Evolutionary conservation across 805 yeast genomes (phyloP).

Genomic region (Clavispora fructus): DNA sequence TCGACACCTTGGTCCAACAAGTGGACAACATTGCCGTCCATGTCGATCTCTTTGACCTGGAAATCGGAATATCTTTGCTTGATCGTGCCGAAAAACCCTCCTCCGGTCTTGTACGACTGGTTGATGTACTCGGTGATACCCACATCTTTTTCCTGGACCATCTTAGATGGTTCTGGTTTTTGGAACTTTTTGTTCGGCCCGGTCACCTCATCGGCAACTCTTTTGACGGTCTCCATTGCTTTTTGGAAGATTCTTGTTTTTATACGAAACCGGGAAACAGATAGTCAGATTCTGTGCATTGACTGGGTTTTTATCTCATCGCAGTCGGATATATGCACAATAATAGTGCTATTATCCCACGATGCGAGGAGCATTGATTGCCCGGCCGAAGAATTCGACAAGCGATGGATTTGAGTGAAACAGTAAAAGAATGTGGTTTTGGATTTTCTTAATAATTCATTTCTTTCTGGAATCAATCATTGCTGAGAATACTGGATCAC

Average conservation of each 20-base stretch:
- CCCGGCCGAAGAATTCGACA: too few relatives aligned
- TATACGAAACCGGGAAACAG: not conserved
- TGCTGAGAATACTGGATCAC: too few relatives aligned
- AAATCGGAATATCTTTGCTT: constrained; percentile 93
- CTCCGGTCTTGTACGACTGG: constrained; percentile 28
- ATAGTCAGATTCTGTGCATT: not conserved
- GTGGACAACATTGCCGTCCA: constrained; percentile 66
- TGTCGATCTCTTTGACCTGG: constrained; percentile 81
- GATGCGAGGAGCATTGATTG: too few relatives aligned
- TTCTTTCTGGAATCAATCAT: too few relatives aligned
- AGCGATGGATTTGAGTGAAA: too few relatives aligned
- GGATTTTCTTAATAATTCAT: too few relatives aligned
- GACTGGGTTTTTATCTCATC: not conserved
- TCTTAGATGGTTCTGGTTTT: constrained; percentile 2
- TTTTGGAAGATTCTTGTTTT: not conserved
- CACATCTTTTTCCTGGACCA: constrained; percentile 71
- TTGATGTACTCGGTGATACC: constrained; percentile 77
- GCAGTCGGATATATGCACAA: not conserved
- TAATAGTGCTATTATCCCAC: not conserved
- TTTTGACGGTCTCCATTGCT: not conserved
- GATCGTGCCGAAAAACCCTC: constrained; percentile 72
- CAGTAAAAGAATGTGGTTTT: too few relatives aligned
- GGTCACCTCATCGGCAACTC: not conserved
- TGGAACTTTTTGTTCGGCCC: not conserved
- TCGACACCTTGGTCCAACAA: constrained; percentile 69